Base-by-base conservation (phyloP, 148 eudicot species). In the Rhododendron vialii region DNA sequence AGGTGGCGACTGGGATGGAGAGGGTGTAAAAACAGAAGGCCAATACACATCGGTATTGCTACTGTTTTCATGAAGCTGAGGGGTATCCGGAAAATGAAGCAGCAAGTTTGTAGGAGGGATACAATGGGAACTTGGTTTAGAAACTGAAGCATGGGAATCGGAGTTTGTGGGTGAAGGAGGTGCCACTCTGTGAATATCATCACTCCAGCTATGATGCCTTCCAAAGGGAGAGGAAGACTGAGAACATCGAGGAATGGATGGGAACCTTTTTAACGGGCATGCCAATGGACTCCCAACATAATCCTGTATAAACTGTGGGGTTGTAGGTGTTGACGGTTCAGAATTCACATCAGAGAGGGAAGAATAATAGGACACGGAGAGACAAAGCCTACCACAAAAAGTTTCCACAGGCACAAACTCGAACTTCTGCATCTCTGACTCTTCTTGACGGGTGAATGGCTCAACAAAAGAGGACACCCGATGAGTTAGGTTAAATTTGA, bases 221-320 rank as follows among this genome's bases (percentile, higher is more conserved):
- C 89, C 88, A 82, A 95, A 92, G 15, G 96, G 93, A 69, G 90
- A 90, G 77, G 88, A 90, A 79, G 95, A 92, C 4, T 93, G 93
- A 45, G 91, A 95, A 48, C 91, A 88, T 13, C 89, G 93, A 50
- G 90, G 89, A 87, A 90, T 76, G 28, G 94, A 93, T 30, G 98
- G 93, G 85, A 93, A 89, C 86, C 96, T 89, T 85, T 90, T 95
- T 12, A 96, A 85, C 35, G 94, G 95, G 78, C 94, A 95, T 17
- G 96, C 95, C 88, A 94, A 67, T 30, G 98, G 96, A 86, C 99
- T 96, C n/a, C 98, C 96, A 78, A 96, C 98, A 95, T 96, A 96
- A 89, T 95, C 95, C 77, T 93, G 88, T 87, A 96, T 96, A 86
- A 96, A 91, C 69, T 92, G 92, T 3, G 96, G 99, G 67, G 95